A percentile compares a stretch with the other conserved stretches of the same genome.
Conservation (phyloP, 2,329 filamentous ascomycete genomes). For the Westerdykella aurantiaca region DNA sequence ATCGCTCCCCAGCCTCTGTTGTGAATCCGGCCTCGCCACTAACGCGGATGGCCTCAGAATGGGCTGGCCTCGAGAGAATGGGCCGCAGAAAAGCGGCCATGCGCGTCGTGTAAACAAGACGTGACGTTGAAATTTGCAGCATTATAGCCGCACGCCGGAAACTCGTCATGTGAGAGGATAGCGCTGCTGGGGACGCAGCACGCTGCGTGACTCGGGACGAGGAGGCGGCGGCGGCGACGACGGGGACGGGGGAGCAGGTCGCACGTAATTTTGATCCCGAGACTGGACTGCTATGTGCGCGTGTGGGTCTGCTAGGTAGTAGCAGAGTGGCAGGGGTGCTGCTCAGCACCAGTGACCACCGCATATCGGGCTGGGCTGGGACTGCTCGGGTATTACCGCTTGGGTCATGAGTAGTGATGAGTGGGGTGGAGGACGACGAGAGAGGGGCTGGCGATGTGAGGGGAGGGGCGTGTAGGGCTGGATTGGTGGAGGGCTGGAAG, state of each 20-base stretch:
- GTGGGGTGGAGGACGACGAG: not conserved
- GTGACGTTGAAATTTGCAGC: conserved; percentile 39
- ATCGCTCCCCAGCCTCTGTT: too few relatives aligned
- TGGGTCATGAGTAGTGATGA: not conserved
- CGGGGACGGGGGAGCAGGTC: conserved; percentile 24
- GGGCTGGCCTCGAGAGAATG: not conserved
- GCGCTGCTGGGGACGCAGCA: conserved; percentile 36
- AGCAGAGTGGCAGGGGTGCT: not conserved
- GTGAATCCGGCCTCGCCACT: not conserved
- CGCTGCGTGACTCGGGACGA: not conserved
- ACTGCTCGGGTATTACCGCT: too few relatives aligned
- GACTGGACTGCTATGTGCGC: conserved; percentile 32
- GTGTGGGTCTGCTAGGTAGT: conserved; percentile 31
- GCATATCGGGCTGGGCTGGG: too few relatives aligned
- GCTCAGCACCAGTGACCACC: not conserved
- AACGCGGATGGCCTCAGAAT: conserved; percentile 4
- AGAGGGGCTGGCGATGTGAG: not conserved
- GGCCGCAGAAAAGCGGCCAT: conserved; percentile 4
- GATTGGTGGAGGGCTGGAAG: not conserved
- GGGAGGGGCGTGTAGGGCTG: not conserved
- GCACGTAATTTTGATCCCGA: conserved; percentile 38
- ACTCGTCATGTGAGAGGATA: conserved; percentile 37
- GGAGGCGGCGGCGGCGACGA: not conserved
- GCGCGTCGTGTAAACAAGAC: conserved; percentile 12
- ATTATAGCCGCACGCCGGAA: conserved; percentile 31